phyloP scores from a whole-genome alignment of 352 stramenopile species.

The Hyphochytrium catenoides region DNA sequence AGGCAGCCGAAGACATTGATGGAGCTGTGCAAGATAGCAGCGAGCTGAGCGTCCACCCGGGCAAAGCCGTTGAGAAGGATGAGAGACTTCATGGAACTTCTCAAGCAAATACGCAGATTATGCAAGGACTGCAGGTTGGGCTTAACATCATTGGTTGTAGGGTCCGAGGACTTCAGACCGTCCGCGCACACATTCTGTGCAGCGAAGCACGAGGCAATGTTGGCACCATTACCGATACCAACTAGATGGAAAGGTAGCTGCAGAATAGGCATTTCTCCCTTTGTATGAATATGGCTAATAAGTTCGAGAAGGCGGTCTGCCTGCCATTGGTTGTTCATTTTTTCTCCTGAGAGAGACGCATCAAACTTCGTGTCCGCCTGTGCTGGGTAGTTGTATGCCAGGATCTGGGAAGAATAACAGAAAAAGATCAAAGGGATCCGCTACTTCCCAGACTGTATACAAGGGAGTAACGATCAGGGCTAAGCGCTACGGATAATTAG shows the following conservation, averaged over 20 bases:
- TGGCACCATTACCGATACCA: slow-evolving; percentile 64
- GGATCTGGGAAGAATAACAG: too few species aligned
- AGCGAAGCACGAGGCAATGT: slow-evolving; percentile 41
- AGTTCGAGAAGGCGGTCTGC: slow-evolving; percentile 55
- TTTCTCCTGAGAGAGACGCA: background rate
- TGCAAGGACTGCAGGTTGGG: slow-evolving; percentile 25
- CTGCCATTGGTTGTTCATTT: slow-evolving; percentile 57
- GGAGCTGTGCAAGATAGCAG: slow-evolving; percentile 41
- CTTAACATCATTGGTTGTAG: too few species aligned
- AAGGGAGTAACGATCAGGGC: too few species aligned
- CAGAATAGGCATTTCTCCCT: slow-evolving; percentile 28
- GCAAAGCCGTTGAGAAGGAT: slow-evolving; percentile 61
- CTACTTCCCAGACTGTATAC: too few species aligned
- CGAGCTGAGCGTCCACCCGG: slow-evolving; percentile 36
- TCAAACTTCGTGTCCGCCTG: slow-evolving; percentile 49
- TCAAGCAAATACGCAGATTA: too few species aligned
- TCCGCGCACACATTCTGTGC: slow-evolving; percentile 12
- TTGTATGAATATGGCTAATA: slow-evolving; percentile 39
- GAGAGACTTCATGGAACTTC: too few species aligned
- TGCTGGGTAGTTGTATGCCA: slow-evolving; percentile 73
- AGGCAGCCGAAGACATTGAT: slow-evolving; percentile 57
- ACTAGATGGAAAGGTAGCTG: slow-evolving; percentile 55
- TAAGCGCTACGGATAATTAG: too few species aligned
- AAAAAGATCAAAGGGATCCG: too few species aligned
- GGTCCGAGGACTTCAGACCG: too few species aligned